A percentile compares a stretch with the other conserved stretches of the same genome.
phyloP scores from a whole-genome alignment of 2,329 filamentous ascomycete genomes.

The Fusarium sp. region DNA sequence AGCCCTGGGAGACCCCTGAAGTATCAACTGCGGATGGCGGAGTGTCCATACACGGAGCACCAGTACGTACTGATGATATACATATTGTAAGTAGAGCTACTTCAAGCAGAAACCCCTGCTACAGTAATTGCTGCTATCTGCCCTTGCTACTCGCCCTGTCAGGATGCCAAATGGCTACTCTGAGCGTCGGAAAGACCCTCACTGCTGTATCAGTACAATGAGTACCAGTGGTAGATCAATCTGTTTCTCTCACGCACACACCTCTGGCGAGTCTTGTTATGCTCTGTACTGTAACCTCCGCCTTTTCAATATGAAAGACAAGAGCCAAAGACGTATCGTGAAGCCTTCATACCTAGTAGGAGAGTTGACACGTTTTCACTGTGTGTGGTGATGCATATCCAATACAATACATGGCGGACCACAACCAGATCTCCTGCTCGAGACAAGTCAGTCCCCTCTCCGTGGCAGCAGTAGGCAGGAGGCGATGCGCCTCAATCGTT shows the following conservation, averaged over 20 bases:
- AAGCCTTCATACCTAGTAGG: neutral
- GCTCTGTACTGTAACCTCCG: slow-evolving; percentile 25
- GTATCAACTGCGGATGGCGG: slow-evolving; percentile 26
- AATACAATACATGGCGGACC: neutral
- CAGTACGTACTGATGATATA: slow-evolving; percentile 10
- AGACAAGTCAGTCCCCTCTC: neutral
- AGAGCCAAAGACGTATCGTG: slow-evolving; percentile 7
- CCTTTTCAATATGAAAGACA: slow-evolving; percentile 27
- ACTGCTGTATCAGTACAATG: slow-evolving; percentile 14
- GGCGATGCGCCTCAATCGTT: slow-evolving; percentile 36
- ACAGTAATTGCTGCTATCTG: neutral
- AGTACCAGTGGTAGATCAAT: slow-evolving; percentile 18
- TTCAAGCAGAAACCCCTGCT: slow-evolving; percentile 8
- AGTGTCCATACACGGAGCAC: slow-evolving; percentile 11
- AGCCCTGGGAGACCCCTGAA: slow-evolving; percentile 36
- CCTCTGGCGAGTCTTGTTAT: slow-evolving; percentile 19
- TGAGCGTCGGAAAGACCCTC: slow-evolving; percentile 14
- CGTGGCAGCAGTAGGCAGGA: slow-evolving; percentile 17
- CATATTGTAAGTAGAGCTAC: slow-evolving; percentile 15
- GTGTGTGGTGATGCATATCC: neutral
- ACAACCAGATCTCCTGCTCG: slow-evolving; percentile 1
- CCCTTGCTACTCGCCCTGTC: slow-evolving; percentile 11
- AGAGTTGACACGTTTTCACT: neutral
- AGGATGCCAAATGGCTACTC: slow-evolving; percentile 1
- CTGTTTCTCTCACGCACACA: slow-evolving; percentile 26